phyloP scores from a whole-genome alignment of 495 filamentous ascomycete species.

The Tuber microsphaerosporum region DNA sequence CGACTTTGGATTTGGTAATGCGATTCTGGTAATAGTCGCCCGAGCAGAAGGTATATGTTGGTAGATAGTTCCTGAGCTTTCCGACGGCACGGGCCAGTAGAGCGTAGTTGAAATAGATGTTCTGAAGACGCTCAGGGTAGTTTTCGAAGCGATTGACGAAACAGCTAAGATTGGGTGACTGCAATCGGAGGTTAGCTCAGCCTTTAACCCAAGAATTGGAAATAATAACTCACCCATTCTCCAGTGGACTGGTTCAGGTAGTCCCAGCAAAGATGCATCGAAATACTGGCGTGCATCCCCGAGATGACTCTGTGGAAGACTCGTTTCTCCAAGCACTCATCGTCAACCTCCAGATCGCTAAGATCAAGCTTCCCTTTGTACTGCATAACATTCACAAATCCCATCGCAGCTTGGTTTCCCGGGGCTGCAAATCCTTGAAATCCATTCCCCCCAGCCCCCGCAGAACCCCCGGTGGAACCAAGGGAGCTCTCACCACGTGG shows the following conservation, averaged over 20 bases:
- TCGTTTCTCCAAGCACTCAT: conserved; percentile 92
- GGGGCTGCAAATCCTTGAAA: conserved; percentile 28
- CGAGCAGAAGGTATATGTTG: conserved; percentile 82
- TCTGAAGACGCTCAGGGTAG: conserved; percentile 85
- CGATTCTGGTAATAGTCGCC: conserved; percentile 73
- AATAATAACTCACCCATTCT: conserved; percentile 55
- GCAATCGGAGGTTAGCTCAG: neutral
- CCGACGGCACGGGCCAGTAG: conserved; percentile 80
- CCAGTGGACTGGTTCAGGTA: conserved; percentile 94
- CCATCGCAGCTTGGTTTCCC: conserved; percentile 60
- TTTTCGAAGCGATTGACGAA: conserved; percentile 75
- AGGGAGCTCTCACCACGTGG: conserved; percentile 47
- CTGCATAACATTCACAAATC: conserved; percentile 75
- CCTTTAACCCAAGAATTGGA: neutral
- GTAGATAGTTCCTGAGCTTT: conserved; percentile 79
- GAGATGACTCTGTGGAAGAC: conserved; percentile 92
- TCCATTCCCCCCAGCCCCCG: conserved; percentile 23
- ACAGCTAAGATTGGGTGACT: conserved; percentile 74
- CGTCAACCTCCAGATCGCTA: conserved; percentile 61
- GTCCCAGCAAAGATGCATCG: conserved; percentile 91
- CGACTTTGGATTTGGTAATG: conserved; percentile 69
- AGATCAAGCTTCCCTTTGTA: conserved; percentile 60
- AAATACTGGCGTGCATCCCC: conserved; percentile 96
- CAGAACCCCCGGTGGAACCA: conserved; percentile 45
- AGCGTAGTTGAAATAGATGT: conserved; percentile 98